A percentile compares a stretch with the other conserved stretches of the same genome.
These are phyloP conservation scores for Ascobolus immersus DNA, from an alignment of 495 filamentous ascomycete species.

Conservation along the genomic window DNA sequence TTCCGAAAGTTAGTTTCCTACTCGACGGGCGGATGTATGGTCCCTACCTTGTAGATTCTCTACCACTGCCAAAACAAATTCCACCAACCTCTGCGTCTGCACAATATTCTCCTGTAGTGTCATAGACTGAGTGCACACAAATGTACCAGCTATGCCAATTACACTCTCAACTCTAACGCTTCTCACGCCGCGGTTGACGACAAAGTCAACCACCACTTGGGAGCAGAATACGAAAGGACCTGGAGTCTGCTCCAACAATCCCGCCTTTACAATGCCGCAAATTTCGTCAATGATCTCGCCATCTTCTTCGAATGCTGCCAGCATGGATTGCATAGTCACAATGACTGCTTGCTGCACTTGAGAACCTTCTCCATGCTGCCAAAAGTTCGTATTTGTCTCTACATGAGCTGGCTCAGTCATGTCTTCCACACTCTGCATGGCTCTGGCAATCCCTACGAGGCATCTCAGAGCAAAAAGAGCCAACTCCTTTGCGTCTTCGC, in stretches of 20 bases:
- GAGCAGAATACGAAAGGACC: constrained; percentile 58
- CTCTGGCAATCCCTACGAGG: constrained; percentile 50
- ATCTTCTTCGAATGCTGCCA: constrained; percentile 28
- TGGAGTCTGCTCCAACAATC: constrained; percentile 51
- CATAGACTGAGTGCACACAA: constrained; percentile 39
- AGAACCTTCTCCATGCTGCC: constrained; percentile 30
- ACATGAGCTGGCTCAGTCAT: constrained; percentile 38
- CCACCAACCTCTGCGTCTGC: constrained; percentile 29
- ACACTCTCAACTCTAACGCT: constrained; percentile 48
- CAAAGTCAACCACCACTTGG: constrained; percentile 40
- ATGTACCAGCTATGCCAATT: constrained; percentile 51
- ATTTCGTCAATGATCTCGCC: constrained; percentile 48
- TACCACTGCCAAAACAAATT: constrained; percentile 40
- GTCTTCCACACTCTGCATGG: constrained; percentile 49
- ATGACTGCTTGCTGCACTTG: constrained; percentile 34
- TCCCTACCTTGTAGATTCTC: constrained; percentile 32
- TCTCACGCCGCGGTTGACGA: constrained; percentile 32
- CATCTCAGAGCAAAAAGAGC: constrained; percentile 45
- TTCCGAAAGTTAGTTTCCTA: constrained; percentile 16
- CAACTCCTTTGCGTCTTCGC: constrained; percentile 19
- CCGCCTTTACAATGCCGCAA: constrained; percentile 50
- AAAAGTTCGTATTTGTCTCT: constrained; percentile 26
- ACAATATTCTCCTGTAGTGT: constrained; percentile 21
- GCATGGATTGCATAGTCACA: constrained; percentile 22
- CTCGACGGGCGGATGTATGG: constrained; percentile 4